Conservation (phyloP, 139 green algal genomes). For the Picochlorum sp. region DNA sequence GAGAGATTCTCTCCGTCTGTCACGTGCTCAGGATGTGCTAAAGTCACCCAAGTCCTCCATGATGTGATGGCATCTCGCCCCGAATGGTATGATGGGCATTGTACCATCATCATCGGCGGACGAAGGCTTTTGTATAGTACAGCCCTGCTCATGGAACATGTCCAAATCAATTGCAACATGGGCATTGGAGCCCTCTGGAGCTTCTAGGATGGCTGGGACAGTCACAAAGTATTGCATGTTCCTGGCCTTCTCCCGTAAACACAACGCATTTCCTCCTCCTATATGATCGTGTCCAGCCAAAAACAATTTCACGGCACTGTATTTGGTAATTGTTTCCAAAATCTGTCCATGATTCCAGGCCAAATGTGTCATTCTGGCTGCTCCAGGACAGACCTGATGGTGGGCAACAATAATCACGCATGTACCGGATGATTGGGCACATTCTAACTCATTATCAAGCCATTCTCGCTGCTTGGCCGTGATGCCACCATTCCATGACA, state of each 20-base stretch:
- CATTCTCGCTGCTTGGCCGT: constrained; percentile 24
- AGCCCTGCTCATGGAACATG: too few species aligned
- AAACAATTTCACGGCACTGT: constrained; percentile 18
- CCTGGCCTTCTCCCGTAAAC: neutral
- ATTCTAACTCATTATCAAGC: constrained; percentile 28
- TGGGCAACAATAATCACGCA: constrained; percentile 41
- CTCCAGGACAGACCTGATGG: constrained; percentile 39
- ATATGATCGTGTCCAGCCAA: constrained; percentile 56
- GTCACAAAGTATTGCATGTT: constrained; percentile 41
- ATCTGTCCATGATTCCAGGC: constrained; percentile 48
- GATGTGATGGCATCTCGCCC: too few species aligned
- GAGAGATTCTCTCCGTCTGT: too few species aligned
- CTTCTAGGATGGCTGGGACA: constrained; percentile 49
- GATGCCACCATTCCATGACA: constrained; percentile 57
- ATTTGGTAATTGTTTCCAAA: constrained; percentile 18
- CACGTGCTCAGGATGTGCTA: too few species aligned
- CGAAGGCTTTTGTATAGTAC: too few species aligned
- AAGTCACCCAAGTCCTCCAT: too few species aligned
- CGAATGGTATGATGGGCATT: too few species aligned
- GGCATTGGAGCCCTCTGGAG: constrained; percentile 29
- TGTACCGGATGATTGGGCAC: constrained; percentile 21
- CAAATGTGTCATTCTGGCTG: constrained; percentile 34
- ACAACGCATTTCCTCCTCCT: constrained; percentile 26
- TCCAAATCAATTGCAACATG: constrained; percentile 35
- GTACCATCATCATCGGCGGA: too few species aligned